Evolutionary conservation across 306 rosid genomes (phyloP).

Genomic region (Notholithocarpus densiflorus): DNA sequence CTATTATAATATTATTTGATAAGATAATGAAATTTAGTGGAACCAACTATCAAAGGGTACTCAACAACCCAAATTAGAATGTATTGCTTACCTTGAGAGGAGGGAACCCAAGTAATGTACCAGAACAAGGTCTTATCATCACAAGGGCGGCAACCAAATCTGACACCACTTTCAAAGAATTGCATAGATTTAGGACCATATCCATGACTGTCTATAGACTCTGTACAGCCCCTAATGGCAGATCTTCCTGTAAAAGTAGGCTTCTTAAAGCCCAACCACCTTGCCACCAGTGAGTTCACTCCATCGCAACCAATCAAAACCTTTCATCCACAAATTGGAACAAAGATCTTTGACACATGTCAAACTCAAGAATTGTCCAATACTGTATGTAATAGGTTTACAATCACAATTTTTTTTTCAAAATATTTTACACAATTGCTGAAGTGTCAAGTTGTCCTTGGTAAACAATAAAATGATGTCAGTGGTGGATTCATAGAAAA

Average conservation of each 20-base stretch:
- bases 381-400: no score
- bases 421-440: no score
- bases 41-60: no score
- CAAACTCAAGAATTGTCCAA: no score
- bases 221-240: slow-evolving; percentile 8
- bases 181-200: slow-evolving; percentile 13
- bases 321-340: neutral
- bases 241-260: slow-evolving; percentile 19
- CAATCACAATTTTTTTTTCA: no score
- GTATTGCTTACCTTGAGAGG: neutral
- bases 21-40: no score
- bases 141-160: slow-evolving; percentile 29
- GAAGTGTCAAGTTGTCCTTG: no score
- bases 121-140: slow-evolving; percentile 17
- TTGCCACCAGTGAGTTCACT: slow-evolving; percentile 23
- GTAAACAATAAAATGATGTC: no score
- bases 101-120: slow-evolving; percentile 28
- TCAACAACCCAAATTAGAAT: no score
- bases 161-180: slow-evolving; percentile 23
- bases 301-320: slow-evolving; percentile 24
- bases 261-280: slow-evolving; percentile 16
- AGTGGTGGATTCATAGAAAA: no score
- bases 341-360: no score
- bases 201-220: slow-evolving; percentile 9
- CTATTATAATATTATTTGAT: no score